Evolutionary conservation across 1,284 basidiomycete genomes (phyloP).

Genomic region (Malassezia vespertilionis): DNA sequence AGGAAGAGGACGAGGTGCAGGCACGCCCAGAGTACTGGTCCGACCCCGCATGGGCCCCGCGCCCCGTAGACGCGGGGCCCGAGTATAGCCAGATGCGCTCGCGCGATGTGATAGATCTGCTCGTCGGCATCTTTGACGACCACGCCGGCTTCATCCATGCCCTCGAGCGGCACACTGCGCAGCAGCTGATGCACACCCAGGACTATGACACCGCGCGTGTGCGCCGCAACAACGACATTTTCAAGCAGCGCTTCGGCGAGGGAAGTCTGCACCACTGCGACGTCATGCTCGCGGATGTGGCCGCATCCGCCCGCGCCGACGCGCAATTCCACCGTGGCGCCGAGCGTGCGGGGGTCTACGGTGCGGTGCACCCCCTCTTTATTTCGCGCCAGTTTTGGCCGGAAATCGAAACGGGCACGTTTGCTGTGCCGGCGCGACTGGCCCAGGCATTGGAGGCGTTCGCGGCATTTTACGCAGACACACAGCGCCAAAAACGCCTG

Average conservation of each 20-base stretch:
- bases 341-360: not conserved
- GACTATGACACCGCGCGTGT: conserved; percentile 29
- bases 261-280: conserved; percentile 38
- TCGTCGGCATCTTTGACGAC: conserved; percentile 45
- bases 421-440: conserved; percentile 29
- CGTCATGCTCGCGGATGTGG: conserved; percentile 43
- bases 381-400: conserved; percentile 45
- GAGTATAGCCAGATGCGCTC: conserved; percentile 33
- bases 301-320: conserved; percentile 27
- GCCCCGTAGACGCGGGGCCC: conserved; percentile 23
- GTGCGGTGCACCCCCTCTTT: conserved; percentile 32
- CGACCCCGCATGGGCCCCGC: conserved; percentile 14
- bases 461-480: conserved; percentile 10
- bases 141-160: conserved; percentile 36
- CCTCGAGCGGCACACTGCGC: conserved; percentile 39
- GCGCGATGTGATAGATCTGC: conserved; percentile 40
- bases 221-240: conserved; percentile 39
- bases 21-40: conserved; percentile 18
- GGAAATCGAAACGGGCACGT: conserved; percentile 20
- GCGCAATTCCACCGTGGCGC: conserved; percentile 19
- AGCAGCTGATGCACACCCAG: conserved; percentile 33
- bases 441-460: conserved; percentile 24
- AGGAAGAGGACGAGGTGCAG: conserved; percentile 2
- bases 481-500: conserved; percentile 25
- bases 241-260: conserved; percentile 43